These are phyloP conservation scores for Nepenthes mirabilis DNA, from an alignment of 148 eudicot species.

Conservation along the genomic window DNA sequence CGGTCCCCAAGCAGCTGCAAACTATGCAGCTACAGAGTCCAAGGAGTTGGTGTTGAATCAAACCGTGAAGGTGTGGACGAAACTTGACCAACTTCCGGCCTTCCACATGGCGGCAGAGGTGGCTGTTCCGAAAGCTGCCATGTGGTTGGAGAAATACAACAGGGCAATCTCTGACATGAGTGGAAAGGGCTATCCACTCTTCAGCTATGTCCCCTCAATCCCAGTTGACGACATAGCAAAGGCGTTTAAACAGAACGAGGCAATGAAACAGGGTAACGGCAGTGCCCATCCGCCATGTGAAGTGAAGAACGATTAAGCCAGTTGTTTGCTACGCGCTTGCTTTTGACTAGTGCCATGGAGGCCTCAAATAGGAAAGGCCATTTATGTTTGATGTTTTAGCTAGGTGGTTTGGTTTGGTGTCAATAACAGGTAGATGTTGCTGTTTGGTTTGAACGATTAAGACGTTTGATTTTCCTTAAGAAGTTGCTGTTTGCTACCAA, in stretches of 20 bases:
- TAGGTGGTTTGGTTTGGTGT: too few relatives aligned
- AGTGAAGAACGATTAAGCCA: background rate
- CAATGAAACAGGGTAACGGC: slow-evolving; percentile 9
- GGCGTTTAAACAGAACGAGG: slow-evolving; percentile 41
- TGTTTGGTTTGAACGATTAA: too few relatives aligned
- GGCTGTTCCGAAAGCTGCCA: slow-evolving; percentile 31
- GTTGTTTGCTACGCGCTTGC: background rate
- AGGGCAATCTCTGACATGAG: slow-evolving; percentile 10
- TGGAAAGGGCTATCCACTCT: slow-evolving; percentile 26
- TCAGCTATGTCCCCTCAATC: slow-evolving; percentile 31
- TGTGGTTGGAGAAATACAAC: slow-evolving; percentile 47
- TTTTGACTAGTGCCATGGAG: too few relatives aligned
- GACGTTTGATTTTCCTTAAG: too few relatives aligned
- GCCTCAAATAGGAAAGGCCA: too few relatives aligned
- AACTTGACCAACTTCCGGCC: slow-evolving; percentile 20
- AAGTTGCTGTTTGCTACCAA: too few relatives aligned
- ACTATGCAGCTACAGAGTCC: slow-evolving; percentile 18
- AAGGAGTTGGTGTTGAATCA: slow-evolving; percentile 13
- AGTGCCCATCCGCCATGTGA: background rate
- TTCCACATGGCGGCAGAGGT: slow-evolving; percentile 29
- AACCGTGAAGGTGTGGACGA: slow-evolving; percentile 27
- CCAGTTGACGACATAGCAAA: slow-evolving; percentile 46
- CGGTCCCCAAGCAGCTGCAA: slow-evolving; percentile 35
- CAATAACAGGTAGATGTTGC: too few relatives aligned
- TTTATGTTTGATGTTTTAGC: too few relatives aligned